Base-by-base conservation (phyloP, 1,284 basidiomycete species). In the Trichosporon sp. region DNA sequence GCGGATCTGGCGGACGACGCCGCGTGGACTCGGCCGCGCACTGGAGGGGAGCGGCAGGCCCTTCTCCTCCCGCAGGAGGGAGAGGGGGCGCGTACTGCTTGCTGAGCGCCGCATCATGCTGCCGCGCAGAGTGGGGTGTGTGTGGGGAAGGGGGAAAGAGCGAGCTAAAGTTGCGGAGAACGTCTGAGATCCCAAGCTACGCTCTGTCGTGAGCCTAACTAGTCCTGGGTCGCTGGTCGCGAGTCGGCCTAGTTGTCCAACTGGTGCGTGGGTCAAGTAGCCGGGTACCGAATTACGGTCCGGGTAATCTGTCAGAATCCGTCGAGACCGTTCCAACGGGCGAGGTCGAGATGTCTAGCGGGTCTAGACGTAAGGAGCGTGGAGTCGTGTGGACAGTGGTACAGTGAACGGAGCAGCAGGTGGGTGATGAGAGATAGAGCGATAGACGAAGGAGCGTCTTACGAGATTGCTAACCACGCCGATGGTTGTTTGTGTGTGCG, bases 71-170 rank as follows among this genome's bases (percentile, higher is more conserved):
- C 16, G 6, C 7, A 63, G 32, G 32, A n/a, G 11, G 12, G 56
- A 63, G 31, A 63, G 59, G 14, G 59, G 59, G 35, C 59, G 59
- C 32, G 59, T 63, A 32, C 32, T 37, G 16, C 31, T 35, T 3
- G 59, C 32, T 1, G 59, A 63, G 59, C 59, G 59, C 5, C 59
- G 59, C 31, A 63, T 35, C 59, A 63, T 63, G 12, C 2, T 63
- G 59, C 4, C 59, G 26, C 1, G 54, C 26, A 4, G 56, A 12
- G 56, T 3, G 56, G 31, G 56, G 48, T n/a, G n/a, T 1, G 19
- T 19, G n/a, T 21, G 16, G 48, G 7, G 48, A 6, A 10, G 16
- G 48, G 40, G 40, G 14, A 12, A 16, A 12, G 38, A 11, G 38
- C 38, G 12, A 40, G 8, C 38, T 40, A 40, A 40, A 12, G 8